phyloP scores from a whole-genome alignment of 176 grass and related monocot genomes.

The Aegilops longissima region DNA sequence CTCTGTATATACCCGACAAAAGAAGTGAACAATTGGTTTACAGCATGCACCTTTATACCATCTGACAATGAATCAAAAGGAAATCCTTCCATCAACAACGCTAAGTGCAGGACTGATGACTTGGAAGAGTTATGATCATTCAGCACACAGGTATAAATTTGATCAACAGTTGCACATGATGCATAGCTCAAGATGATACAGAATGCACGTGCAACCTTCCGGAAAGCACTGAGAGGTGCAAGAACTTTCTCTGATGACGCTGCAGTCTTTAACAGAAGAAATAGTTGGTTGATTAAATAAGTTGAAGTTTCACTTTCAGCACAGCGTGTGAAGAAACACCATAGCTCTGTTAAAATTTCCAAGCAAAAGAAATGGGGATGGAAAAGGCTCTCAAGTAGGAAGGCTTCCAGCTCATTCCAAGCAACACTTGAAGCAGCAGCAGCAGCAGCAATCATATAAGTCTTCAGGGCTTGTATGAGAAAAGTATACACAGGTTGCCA shows the following conservation, averaged over 20 bases:
- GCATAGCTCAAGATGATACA: conserved; percentile 71
- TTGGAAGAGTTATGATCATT: conserved; percentile 52
- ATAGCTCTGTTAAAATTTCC: conserved; percentile 82
- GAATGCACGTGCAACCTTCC: conserved; percentile 53
- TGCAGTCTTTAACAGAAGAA: conserved; percentile 58
- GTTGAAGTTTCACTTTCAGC: conserved; percentile 47
- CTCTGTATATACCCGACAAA: conserved; percentile 68
- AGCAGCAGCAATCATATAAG: conserved; percentile 65
- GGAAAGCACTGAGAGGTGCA: conserved; percentile 48
- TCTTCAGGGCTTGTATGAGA: conserved; percentile 73
- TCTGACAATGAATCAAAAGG: conserved; percentile 75
- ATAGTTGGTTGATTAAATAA: conserved; percentile 55
- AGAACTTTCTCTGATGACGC: conserved; percentile 55
- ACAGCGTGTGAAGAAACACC: conserved; percentile 72
- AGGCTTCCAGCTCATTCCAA: conserved; percentile 67
- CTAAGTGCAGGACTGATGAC: conserved; percentile 44
- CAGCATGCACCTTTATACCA: conserved; percentile 50
- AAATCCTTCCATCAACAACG: conserved; percentile 83
- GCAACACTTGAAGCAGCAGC: conserved; percentile 58
- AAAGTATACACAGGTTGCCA: conserved; percentile 76
- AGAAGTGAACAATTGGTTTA: conserved; percentile 54
- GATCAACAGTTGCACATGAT: conserved; percentile 56
- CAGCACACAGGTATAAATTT: conserved; percentile 54
- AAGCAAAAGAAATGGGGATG: conserved; percentile 78
- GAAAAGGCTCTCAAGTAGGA: conserved; percentile 79